Evolutionary conservation across 345 rosid species (phyloP).

Genomic region (Eucalyptus marginata): DNA sequence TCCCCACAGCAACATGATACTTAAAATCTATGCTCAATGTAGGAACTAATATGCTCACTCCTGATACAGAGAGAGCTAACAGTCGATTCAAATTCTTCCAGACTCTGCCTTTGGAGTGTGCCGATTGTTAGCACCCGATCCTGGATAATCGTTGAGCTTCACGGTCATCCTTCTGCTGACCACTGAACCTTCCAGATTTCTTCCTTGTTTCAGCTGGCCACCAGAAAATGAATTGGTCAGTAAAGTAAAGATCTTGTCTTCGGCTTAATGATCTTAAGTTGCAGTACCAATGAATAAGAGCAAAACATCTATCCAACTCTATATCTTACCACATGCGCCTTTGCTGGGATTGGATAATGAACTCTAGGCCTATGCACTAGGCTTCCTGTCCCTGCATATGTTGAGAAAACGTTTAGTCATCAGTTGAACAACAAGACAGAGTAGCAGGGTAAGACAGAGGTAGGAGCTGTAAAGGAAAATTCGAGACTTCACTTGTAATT

Average conservation of each 20-base stretch:
- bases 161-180: conserved; percentile 12
- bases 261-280: not conserved
- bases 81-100: conserved; percentile 27
- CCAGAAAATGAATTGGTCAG: not conserved
- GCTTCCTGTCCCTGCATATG: conserved; percentile 23
- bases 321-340: not conserved
- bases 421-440: not conserved
- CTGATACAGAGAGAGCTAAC: conserved; percentile 3
- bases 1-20: not conserved
- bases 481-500: conserved; percentile 13
- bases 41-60: not conserved
- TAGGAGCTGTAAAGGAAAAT: not conserved
- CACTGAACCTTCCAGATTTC: not conserved
- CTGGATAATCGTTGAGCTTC: conserved; percentile 62
- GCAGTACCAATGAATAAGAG: not conserved
- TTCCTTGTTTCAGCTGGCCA: not conserved
- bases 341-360: not conserved
- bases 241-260: not conserved
- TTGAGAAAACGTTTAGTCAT: not conserved
- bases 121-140: conserved; percentile 69
- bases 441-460: not conserved
- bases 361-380: conserved; percentile 6
- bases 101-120: conserved; percentile 49
- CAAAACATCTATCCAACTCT: not conserved
- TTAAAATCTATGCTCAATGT: not conserved